Evolutionary conservation across 1,284 basidiomycete species (phyloP), one percentile per base, ranked within the genome.

Genomic region (Caloboletus firmus): DNA sequence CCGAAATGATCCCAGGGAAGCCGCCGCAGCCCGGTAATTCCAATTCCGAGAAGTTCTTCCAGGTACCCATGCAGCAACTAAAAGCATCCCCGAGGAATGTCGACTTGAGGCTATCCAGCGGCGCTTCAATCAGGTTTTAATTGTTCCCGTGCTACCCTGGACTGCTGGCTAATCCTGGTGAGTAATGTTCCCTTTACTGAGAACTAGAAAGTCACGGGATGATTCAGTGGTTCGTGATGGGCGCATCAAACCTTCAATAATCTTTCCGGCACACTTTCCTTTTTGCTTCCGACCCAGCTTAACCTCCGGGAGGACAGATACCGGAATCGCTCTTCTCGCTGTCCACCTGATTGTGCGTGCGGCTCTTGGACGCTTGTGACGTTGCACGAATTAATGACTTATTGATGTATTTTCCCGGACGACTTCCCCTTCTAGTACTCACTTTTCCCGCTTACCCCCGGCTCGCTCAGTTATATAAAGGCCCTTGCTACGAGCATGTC

Each of bases 381-480:
- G 17, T 42, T 22, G 15, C 4, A 4, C 5, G 9, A 13, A 26
- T 36, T n/a, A n/a, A n/a, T n/a, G 37, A 41, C 20, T 4, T 26
- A 11, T 11, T 4, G 31, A 5, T 43, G 20, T 36, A 9, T 37
- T 36, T 35, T 24, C 35, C 24, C 32, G 22, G 26, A 22, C 32
- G 20, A 39, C 20, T 17, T 35, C 36, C 28, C 31, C 9, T 59
- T 55, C 24, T 11, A 37, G 40, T 35, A 47, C 8, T 17, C 43
- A 5, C 2, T 17, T 26, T 13, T 35, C n/a, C 36, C 31, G 17
- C 40, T 18, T 13, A 18, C 42, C 41, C 1, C 8, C 18, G 34
- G 57, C 34, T 15, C 7, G 4, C 17, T 37, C 32, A 8, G 12
- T 18, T 59, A 57, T 57, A 57, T n/a, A n/a, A 59, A 59, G 26